Percentiles rank a stretch among this genome's conserved stretches.
These are phyloP conservation scores for Pichia sorboxylosa DNA, from an alignment of 1,139 yeast genomes.

Conservation along the genomic window DNA sequence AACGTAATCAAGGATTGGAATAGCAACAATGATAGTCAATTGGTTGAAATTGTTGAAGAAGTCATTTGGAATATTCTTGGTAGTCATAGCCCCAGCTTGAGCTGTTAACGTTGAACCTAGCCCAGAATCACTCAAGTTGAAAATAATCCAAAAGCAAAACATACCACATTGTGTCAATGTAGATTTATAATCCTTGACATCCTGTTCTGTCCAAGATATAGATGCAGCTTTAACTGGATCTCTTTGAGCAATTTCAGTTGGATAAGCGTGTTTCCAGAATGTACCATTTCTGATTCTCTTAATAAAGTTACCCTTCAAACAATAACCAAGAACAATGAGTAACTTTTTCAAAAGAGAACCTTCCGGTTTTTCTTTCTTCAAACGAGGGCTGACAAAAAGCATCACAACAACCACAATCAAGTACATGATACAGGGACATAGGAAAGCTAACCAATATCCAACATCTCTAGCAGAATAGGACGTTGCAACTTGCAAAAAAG, in stretches of 20 bases:
- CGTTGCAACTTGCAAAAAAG: conserved; percentile 67
- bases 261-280: conserved; percentile 49
- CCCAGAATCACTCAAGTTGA: conserved; percentile 53
- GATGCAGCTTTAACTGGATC: conserved; percentile 25
- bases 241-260: conserved; percentile 35
- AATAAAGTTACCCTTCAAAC: conserved; percentile 33
- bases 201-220: conserved; percentile 40
- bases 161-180: conserved; percentile 49
- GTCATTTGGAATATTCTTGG: conserved; percentile 62
- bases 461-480: conserved; percentile 57
- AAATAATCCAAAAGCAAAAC: conserved; percentile 48
- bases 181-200: conserved; percentile 49
- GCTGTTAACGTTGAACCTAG: conserved; percentile 50
- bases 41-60: conserved; percentile 58
- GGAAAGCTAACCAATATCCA: conserved; percentile 72
- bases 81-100: conserved; percentile 55
- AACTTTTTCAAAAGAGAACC: conserved; percentile 39
- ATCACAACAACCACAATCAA: conserved; percentile 11
- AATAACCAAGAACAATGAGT: conserved; percentile 29
- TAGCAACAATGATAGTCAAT: conserved; percentile 47
- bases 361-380: conserved; percentile 31
- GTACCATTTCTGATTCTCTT: conserved; percentile 29
- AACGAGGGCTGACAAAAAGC: conserved; percentile 9
- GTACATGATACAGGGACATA: conserved; percentile 45
- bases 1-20: conserved; percentile 48